A percentile compares a stretch with the other conserved stretches of the same genome.
Evolutionary conservation across 2,329 filamentous ascomycete species (phyloP).

Genomic region (Paecilomyces sp.): DNA sequence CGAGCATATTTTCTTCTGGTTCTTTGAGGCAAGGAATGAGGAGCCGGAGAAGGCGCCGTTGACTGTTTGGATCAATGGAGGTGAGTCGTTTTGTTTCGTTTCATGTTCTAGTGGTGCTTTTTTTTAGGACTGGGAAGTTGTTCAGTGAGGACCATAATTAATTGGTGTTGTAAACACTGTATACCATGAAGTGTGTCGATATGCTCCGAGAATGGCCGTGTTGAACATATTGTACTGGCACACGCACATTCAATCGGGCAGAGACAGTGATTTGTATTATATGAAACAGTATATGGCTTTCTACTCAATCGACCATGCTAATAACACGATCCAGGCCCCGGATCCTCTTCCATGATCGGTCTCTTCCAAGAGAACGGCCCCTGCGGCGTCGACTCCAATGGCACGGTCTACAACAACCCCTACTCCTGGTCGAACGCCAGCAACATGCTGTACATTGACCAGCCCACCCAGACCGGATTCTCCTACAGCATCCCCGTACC

Average conservation of each 20-base stretch:
- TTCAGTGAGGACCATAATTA: neutral
- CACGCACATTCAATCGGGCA: neutral
- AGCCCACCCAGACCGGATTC: neutral
- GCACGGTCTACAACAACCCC: constrained; percentile 44
- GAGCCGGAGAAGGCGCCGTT: constrained; percentile 49
- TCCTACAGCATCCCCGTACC: neutral
- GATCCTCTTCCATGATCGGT: constrained; percentile 52
- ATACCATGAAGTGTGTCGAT: no score
- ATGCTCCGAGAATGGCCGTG: no score
- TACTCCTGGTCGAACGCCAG: constrained; percentile 58
- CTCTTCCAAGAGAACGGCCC: constrained; percentile 46
- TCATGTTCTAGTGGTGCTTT: neutral
- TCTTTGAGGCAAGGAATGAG: neutral
- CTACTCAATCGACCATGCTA: neutral
- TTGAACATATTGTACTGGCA: neutral
- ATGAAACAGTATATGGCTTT: neutral
- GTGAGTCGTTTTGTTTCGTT: neutral
- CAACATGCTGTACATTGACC: constrained; percentile 61
- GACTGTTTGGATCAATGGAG: constrained; percentile 55
- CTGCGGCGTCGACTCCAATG: constrained; percentile 46
- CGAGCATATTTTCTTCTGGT: neutral
- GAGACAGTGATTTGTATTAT: neutral
- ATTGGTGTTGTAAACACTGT: neutral
- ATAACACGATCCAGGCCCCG: constrained; percentile 39
- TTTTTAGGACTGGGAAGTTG: neutral